Evolutionary conservation across 352 stramenopile species (phyloP).

Genomic region (Phytopythium delawarense): DNA sequence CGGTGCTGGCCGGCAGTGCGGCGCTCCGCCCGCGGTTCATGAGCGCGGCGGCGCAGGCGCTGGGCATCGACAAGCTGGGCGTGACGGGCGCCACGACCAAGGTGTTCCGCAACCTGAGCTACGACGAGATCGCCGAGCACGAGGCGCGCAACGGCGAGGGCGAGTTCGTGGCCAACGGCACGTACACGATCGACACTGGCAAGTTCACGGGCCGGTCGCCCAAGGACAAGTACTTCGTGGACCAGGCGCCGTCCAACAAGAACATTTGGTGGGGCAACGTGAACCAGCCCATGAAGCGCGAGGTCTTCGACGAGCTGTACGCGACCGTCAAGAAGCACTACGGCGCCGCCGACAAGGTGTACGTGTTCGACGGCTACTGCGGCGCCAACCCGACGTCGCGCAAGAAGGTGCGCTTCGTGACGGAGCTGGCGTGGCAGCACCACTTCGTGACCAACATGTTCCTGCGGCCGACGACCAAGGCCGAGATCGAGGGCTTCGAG

Average conservation of each 20-base stretch:
- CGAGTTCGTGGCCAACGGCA: slow-evolving; percentile 87
- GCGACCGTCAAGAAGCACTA: slow-evolving; percentile 93
- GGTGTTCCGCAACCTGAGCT: slow-evolving; percentile 95
- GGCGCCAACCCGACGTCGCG: slow-evolving; percentile 90
- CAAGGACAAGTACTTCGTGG: slow-evolving; percentile 98
- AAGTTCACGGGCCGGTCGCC: slow-evolving; percentile 98
- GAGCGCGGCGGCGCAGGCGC: slow-evolving; percentile 38
- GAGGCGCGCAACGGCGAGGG: slow-evolving; percentile 94
- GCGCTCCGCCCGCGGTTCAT: slow-evolving; percentile 32
- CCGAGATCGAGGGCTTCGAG: slow-evolving; percentile 91
- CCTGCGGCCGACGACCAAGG: slow-evolving; percentile 74
- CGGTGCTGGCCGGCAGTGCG: slow-evolving; percentile 16
- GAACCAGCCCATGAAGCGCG: slow-evolving; percentile 91
- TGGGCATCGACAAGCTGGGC: slow-evolving; percentile 86
- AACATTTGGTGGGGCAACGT: slow-evolving; percentile 98
- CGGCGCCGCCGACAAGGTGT: slow-evolving; percentile 89
- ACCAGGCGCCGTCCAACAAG: slow-evolving; percentile 87
- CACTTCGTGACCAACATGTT: slow-evolving; percentile 99
- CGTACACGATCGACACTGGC: slow-evolving; percentile 97
- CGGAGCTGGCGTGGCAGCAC: slow-evolving; percentile 97
- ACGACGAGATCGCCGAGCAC: slow-evolving; percentile 94
- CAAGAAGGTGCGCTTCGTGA: slow-evolving; percentile 97
- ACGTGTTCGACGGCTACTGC: slow-evolving; percentile 96
- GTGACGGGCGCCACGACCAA: slow-evolving; percentile 88
- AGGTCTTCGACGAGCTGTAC: slow-evolving; percentile 96